Conservation (phyloP, 331 rosid species). For the Rhamnella rubrinervis region DNA sequence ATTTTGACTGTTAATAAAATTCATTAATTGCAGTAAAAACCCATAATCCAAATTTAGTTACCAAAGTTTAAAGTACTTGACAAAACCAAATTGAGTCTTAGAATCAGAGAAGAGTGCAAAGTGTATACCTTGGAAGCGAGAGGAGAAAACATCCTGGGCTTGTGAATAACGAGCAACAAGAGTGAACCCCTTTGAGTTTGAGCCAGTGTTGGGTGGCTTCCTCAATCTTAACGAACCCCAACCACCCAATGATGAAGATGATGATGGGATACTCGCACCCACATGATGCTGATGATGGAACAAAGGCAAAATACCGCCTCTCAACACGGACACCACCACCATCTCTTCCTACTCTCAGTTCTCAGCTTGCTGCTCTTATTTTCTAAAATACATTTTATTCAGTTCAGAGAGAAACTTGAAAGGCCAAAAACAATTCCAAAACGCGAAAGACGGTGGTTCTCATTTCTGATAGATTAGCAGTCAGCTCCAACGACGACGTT, state of each 20-base stretch:
- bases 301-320: slow-evolving; percentile 47
- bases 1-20: background rate
- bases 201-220: slow-evolving; percentile 26
- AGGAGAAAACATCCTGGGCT: slow-evolving; percentile 66
- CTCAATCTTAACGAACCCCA: slow-evolving; percentile 21
- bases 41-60: background rate
- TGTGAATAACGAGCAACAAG: slow-evolving; percentile 73
- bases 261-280: slow-evolving; percentile 4
- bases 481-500: too few species aligned
- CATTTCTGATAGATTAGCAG: too few species aligned
- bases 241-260: slow-evolving; percentile 10
- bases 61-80: background rate
- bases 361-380: background rate
- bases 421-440: too few species aligned
- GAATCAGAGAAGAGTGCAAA: background rate
- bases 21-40: background rate
- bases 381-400: too few species aligned
- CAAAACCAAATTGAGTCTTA: background rate
- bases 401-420: too few species aligned
- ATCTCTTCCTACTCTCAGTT: slow-evolving; percentile 19
- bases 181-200: slow-evolving; percentile 43
- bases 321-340: slow-evolving; percentile 74
- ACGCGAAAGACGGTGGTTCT: too few species aligned
- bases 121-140: slow-evolving; percentile 68
- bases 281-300: slow-evolving; percentile 32